Percentiles rank a stretch among this genome's conserved stretches.
Conservation (phyloP, 1,284 basidiomycete species). For the Mycosarcoma maydis region DNA sequence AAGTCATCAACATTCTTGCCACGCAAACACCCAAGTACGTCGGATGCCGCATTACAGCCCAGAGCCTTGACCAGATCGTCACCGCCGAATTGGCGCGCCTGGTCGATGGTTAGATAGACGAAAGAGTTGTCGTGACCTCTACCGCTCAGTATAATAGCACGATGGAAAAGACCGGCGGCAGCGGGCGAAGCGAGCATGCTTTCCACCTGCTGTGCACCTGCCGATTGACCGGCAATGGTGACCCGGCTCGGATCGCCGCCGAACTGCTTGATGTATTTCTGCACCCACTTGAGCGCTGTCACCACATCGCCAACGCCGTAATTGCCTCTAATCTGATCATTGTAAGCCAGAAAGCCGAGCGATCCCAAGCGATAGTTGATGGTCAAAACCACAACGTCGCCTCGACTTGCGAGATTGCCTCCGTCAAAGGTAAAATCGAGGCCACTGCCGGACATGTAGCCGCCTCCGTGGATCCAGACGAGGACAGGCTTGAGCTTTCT, state of each 20-base stretch:
- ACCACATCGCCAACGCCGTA: constrained; percentile 60
- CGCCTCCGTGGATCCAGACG: constrained; percentile 69
- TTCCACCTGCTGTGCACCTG: constrained; percentile 72
- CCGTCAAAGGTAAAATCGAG: constrained; percentile 69
- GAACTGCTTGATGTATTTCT: constrained; percentile 72
- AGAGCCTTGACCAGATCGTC: constrained; percentile 24
- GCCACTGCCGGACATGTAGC: constrained; percentile 68
- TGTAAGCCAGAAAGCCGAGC: constrained; percentile 46
- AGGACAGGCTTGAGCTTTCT: constrained; percentile 71
- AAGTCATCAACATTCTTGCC: constrained; percentile 20
- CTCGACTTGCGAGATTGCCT: constrained; percentile 69
- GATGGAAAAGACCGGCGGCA: constrained; percentile 35
- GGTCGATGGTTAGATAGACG: constrained; percentile 17
- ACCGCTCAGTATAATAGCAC: constrained; percentile 35
- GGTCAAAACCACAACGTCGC: constrained; percentile 72
- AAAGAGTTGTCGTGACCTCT: constrained; percentile 26
- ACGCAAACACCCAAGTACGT: constrained; percentile 46
- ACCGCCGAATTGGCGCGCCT: constrained; percentile 14
- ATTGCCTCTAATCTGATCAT: constrained; percentile 51
- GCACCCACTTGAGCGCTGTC: constrained; percentile 71
- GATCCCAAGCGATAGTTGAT: constrained; percentile 71
- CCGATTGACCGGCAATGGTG: constrained; percentile 86
- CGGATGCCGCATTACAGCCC: constrained; percentile 28
- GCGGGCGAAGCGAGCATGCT: constrained; percentile 38
- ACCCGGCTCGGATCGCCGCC: constrained; percentile 76